Percentiles rank a stretch among this genome's conserved stretches.
Evolutionary conservation across 2,329 filamentous ascomycete genomes (phyloP).

Genomic region (Capronia coronata): DNA sequence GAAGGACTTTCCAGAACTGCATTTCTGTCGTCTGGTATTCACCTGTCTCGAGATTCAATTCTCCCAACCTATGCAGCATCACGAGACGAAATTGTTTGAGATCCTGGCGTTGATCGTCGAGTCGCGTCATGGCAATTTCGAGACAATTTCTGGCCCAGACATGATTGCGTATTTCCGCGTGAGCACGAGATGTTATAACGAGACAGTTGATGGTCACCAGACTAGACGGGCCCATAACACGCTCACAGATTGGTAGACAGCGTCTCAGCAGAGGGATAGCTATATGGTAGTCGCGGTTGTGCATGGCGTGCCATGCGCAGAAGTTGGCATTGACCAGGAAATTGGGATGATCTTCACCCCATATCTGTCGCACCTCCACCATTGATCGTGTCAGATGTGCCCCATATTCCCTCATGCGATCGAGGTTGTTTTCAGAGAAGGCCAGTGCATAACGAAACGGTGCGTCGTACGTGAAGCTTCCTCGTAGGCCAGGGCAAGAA

Average conservation of each 20-base stretch:
- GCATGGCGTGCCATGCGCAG: conserved; percentile 19
- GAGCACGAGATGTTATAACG: conserved; percentile 15
- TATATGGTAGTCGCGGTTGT: neutral
- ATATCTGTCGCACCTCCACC: conserved; percentile 11
- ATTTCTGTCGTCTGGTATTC: neutral
- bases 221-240: conserved; percentile 19
- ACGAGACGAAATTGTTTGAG: conserved; percentile 3
- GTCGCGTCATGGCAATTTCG: neutral
- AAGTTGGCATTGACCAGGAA: conserved; percentile 18
- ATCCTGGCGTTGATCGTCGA: neutral
- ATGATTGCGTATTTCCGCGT: conserved; percentile 1
- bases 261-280: conserved; percentile 10
- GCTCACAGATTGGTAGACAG: conserved; percentile 14
- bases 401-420: conserved; percentile 8
- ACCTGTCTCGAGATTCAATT: neutral
- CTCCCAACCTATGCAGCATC: neutral
- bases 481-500: neutral
- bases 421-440: conserved; percentile 1
- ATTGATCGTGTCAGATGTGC: conserved; percentile 4
- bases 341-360: conserved; percentile 18
- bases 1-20: conserved; percentile 1
- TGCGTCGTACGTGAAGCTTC: conserved; percentile 8
- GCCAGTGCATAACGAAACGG: conserved; percentile 18
- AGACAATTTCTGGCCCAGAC: neutral
- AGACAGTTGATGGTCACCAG: conserved; percentile 23